These are phyloP conservation scores for Psilocybe subaeruginosa DNA, from an alignment of 768 basidiomycete species.

Conservation along the genomic window DNA sequence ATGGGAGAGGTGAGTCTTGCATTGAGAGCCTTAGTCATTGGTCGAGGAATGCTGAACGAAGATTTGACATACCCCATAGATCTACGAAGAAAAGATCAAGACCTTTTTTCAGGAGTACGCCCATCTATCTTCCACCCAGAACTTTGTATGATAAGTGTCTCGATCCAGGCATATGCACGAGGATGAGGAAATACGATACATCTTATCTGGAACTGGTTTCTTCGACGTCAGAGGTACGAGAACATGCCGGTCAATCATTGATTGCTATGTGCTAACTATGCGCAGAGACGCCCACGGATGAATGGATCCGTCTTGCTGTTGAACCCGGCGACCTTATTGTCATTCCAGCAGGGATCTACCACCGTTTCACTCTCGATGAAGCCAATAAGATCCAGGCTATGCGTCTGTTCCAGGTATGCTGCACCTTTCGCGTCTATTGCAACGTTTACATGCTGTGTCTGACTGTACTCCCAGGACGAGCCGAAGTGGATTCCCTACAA, in stretches of 20 bases:
- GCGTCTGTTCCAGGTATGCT: conserved; percentile 78
- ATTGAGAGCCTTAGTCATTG: background rate
- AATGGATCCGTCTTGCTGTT: conserved; percentile 83
- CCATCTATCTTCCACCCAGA: background rate
- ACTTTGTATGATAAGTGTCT: background rate
- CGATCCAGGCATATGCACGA: conserved; percentile 83
- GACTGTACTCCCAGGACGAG: conserved; percentile 62
- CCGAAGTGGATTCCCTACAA: conserved; percentile 89
- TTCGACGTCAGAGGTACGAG: conserved; percentile 86
- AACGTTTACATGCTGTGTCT: background rate
- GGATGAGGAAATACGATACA: conserved; percentile 93
- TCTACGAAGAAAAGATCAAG: conserved; percentile 82
- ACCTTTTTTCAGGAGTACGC: conserved; percentile 82
- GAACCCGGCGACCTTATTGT: conserved; percentile 83
- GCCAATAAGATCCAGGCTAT: conserved; percentile 73
- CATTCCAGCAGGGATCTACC: conserved; percentile 90
- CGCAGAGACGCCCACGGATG: conserved; percentile 64
- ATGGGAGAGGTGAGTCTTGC: conserved; percentile 66
- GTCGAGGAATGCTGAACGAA: background rate
- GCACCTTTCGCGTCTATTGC: background rate
- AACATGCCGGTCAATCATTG: background rate
- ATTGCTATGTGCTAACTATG: background rate
- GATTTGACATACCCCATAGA: conserved; percentile 22
- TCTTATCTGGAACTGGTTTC: conserved; percentile 85
- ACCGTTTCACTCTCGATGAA: conserved; percentile 90